Conservation (phyloP, 352 stramenopile species). For the Elongisporangium prolatum region DNA sequence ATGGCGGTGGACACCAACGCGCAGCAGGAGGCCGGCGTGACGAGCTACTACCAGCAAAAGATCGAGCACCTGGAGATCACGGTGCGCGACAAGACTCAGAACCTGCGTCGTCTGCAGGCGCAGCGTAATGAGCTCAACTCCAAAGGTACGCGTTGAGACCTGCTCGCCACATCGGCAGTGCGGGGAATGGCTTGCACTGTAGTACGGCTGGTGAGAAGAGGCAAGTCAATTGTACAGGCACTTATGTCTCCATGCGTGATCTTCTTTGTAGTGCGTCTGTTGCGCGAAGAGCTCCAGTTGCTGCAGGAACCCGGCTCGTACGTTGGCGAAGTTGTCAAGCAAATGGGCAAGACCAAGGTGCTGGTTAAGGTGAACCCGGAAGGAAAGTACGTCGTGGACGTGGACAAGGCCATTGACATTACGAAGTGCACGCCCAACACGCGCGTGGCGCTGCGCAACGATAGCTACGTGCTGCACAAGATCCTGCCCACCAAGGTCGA, state of each 20-base stretch:
- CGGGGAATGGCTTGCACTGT: neutral
- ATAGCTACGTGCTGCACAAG: conserved; percentile 99
- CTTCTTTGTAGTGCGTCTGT: conserved; percentile 85
- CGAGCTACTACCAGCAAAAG: conserved; percentile 93
- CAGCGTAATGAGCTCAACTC: conserved; percentile 99
- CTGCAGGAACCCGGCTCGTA: conserved; percentile 98
- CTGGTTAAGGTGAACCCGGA: conserved; percentile 99
- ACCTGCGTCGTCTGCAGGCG: conserved; percentile 97
- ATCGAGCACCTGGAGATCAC: conserved; percentile 94
- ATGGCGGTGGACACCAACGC: conserved; percentile 15
- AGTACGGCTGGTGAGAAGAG: neutral
- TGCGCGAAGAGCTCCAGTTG: conserved; percentile 98
- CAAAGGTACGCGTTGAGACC: conserved; percentile 67
- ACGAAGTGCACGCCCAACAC: conserved; percentile 98
- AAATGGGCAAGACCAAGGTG: conserved; percentile 99
- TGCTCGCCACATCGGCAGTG: neutral
- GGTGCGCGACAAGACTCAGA: conserved; percentile 93
- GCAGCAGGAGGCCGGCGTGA: conserved; percentile 51
- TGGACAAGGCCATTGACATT: conserved; percentile 97
- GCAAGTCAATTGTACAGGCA: no score
- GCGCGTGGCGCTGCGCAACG: conserved; percentile 97
- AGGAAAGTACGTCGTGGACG: conserved; percentile 99
- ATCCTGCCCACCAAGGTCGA: conserved; percentile 99
- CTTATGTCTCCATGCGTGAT: conserved; percentile 4
- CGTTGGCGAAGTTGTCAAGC: conserved; percentile 99